phyloP scores from a whole-genome alignment of 2,329 filamentous ascomycete genomes.

The Sporothrix protearum region DNA sequence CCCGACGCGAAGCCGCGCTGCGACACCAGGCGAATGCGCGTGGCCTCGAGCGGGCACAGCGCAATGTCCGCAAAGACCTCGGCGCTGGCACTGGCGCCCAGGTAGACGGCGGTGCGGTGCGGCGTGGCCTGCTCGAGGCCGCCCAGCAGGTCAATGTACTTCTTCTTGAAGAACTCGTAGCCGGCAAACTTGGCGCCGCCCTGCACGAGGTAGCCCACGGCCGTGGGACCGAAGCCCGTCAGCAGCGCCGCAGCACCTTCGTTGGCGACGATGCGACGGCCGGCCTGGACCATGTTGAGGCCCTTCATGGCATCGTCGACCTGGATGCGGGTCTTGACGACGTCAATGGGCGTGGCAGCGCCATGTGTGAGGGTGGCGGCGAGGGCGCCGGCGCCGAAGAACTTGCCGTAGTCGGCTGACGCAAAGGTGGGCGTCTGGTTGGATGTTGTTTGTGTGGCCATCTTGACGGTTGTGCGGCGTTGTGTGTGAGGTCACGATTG shows the following conservation, averaged over 20 bases:
- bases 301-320: constrained; percentile 84
- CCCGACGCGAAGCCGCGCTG: constrained; percentile 74
- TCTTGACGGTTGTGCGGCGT: neutral
- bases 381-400: constrained; percentile 52
- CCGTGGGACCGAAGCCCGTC: constrained; percentile 80
- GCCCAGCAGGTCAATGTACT: constrained; percentile 67
- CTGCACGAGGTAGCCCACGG: constrained; percentile 84
- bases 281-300: constrained; percentile 74
- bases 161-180: constrained; percentile 93
- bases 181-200: constrained; percentile 88
- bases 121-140: constrained; percentile 45
- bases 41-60: constrained; percentile 88
- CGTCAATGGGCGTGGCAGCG: constrained; percentile 55
- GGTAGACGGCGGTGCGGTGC: constrained; percentile 61
- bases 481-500: neutral
- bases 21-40: constrained; percentile 72
- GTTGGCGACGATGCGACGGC: constrained; percentile 70
- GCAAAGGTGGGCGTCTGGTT: constrained; percentile 40
- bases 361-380: constrained; percentile 52
- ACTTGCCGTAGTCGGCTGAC: constrained; percentile 48
- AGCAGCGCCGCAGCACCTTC: constrained; percentile 77
- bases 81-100: constrained; percentile 64
- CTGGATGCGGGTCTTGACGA: constrained; percentile 89
- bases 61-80: constrained; percentile 75
- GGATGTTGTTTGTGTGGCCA: constrained; percentile 11